Base-by-base conservation (phyloP, 768 basidiomycete species). In the Kwoniella pini region DNA sequence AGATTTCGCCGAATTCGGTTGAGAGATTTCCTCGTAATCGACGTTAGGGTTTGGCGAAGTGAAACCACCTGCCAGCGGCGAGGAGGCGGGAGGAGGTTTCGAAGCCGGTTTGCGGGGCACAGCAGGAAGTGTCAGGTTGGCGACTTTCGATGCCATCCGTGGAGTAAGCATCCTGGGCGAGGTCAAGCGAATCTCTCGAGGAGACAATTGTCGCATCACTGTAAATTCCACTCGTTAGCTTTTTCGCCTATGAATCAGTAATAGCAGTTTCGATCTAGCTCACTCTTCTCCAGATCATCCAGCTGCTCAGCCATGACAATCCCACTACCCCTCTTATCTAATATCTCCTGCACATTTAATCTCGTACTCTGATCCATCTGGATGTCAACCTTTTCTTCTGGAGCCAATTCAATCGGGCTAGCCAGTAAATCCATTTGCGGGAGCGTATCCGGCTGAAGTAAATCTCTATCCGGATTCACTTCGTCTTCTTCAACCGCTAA, bases 121-220 rank as follows among this genome's bases (percentile, higher is more conserved):
- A 2, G 54, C 53, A 5, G 60, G 55, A 19, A 58, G 38, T n/a
- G 55, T 19, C 4, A 61, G 44, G 30, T 56, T 52, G 19, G 59
- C 59, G 28, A 68, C 60, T 31, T 71, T 75, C 17, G 67, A 60
- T 4, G 69, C 69, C 69, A 71, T 73, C 13, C 68, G 60, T 15
- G 70, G 70, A 3, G 75, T 70, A 33, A 72, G 44, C 36, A 66
- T 39, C 22, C 70, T 56, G 4, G 70, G 72, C 1, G 72, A 71
- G 2, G 74, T 76, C 17, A 78, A 48, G 30, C 74, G 64, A 33
- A 78, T 71, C 28, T 78, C 77, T 6, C 72, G 67, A 1, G 77
- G 77, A 4, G 75, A 74, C 17, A 78, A 43, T 45, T 66, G 61
- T n/a, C 72, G 73, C 68, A 78, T 69, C 44, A 74, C 77, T 78